phyloP scores from a whole-genome alignment of 768 basidiomycete genomes.

The Exidia glandulosa region DNA sequence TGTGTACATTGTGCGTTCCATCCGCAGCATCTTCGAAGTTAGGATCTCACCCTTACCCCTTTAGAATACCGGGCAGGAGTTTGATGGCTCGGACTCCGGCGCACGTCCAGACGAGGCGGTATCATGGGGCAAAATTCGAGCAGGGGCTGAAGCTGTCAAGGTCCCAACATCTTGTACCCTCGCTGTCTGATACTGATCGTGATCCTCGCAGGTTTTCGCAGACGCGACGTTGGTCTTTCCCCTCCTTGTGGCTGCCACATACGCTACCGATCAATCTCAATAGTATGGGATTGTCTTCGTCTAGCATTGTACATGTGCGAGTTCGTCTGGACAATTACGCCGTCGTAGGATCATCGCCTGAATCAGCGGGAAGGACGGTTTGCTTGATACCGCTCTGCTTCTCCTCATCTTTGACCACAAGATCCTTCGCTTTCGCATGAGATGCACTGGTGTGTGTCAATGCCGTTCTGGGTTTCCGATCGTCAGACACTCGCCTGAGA shows the following conservation, averaged over 20 bases:
- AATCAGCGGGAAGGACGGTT: neutral
- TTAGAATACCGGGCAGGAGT: conserved; percentile 97
- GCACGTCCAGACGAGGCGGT: conserved; percentile 96
- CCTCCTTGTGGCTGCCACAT: conserved; percentile 88
- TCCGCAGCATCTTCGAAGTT: neutral
- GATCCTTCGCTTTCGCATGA: neutral
- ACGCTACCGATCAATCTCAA: conserved; percentile 35
- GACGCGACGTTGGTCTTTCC: conserved; percentile 97
- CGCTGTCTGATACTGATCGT: conserved; percentile 4
- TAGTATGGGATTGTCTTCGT: too few species aligned
- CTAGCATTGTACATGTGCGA: too few species aligned
- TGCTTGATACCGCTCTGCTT: neutral
- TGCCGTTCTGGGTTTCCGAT: too few species aligned
- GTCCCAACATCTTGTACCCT: conserved; percentile 27
- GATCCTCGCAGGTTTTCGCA: conserved; percentile 59
- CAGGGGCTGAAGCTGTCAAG: conserved; percentile 74
- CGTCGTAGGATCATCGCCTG: too few species aligned
- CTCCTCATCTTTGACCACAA: neutral
- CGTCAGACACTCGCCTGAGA: neutral
- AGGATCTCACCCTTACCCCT: neutral
- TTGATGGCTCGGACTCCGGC: conserved; percentile 96
- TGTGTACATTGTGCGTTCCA: conserved; percentile 70
- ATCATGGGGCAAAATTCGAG: conserved; percentile 96
- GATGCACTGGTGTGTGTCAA: too few species aligned
- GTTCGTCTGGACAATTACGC: too few species aligned